Evolutionary conservation across 2,329 filamentous ascomycete species (phyloP).

Genomic region (Ceratocystis alfenasii): DNA sequence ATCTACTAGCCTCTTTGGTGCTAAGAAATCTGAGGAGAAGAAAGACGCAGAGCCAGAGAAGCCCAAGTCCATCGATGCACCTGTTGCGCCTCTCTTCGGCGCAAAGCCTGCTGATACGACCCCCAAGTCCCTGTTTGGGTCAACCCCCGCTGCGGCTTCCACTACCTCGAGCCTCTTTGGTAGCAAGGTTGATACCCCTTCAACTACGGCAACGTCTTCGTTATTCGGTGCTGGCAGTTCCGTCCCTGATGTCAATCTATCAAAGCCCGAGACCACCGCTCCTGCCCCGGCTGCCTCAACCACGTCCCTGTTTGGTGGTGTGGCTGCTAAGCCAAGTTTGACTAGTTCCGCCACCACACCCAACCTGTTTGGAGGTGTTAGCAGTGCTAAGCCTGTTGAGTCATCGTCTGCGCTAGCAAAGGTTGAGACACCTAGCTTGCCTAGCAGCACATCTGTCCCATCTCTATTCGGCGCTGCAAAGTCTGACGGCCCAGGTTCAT

Average conservation of each 20-base stretch:
- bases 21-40: conserved; percentile 26
- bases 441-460: conserved; percentile 26
- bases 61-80: conserved; percentile 22
- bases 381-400: conserved; percentile 26
- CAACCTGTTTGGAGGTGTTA: conserved; percentile 21
- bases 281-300: background rate
- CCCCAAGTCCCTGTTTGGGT: conserved; percentile 19
- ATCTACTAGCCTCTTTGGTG: conserved; percentile 31
- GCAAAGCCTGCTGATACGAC: conserved; percentile 17
- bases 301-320: conserved; percentile 11
- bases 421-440: conserved; percentile 12
- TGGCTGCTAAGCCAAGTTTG: conserved; percentile 8
- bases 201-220: background rate
- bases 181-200: background rate
- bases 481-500: conserved; percentile 17
- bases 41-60: conserved; percentile 19
- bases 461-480: conserved; percentile 30
- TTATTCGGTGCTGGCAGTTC: conserved; percentile 8
- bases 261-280: background rate
- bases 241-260: background rate
- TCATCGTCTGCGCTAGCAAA: conserved; percentile 25
- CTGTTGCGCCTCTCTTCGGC: conserved; percentile 25
- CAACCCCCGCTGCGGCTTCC: conserved; percentile 12
- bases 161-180: conserved; percentile 22
- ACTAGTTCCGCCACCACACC: conserved; percentile 14